These are phyloP conservation scores for Entophlyctis luteolus DNA, from an alignment of 192 early-diverging fungal genomes.

Conservation along the genomic window DNA sequence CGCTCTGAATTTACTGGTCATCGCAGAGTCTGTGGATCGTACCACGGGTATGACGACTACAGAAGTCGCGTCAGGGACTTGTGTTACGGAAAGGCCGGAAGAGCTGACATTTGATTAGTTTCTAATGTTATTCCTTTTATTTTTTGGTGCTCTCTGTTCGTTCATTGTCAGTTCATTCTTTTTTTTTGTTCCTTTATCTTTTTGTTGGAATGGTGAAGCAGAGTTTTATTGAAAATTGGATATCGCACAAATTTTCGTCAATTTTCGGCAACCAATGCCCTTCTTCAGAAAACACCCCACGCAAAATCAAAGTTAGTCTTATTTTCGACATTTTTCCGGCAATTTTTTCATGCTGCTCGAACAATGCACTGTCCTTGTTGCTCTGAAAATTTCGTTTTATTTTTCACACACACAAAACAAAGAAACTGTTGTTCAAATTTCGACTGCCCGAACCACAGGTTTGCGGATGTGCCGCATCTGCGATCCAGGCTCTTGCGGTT, in stretches of 20 bases:
- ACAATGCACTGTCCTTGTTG: not conserved
- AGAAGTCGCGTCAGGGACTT: slow-evolving; percentile 44
- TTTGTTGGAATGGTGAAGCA: too few relatives aligned
- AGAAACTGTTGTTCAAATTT: slow-evolving; percentile 51
- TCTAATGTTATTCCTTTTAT: not conserved
- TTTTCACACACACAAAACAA: too few relatives aligned
- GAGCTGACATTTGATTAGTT: slow-evolving; percentile 21
- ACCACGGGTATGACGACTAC: slow-evolving; percentile 76
- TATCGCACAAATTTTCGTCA: too few relatives aligned
- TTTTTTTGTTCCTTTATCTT: not conserved
- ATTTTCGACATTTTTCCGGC: too few relatives aligned
- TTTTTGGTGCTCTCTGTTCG: not conserved
- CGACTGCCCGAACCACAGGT: slow-evolving; percentile 43
- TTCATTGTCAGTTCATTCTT: not conserved
- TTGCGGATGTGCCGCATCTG: slow-evolving; percentile 54
- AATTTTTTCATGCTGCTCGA: too few relatives aligned
- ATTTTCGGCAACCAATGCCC: too few relatives aligned
- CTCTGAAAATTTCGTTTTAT: too few relatives aligned
- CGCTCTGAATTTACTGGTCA: slow-evolving; percentile 68
- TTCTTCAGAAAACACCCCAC: too few relatives aligned
- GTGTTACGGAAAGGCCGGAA: slow-evolving; percentile 19
- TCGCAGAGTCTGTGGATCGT: slow-evolving; percentile 64
- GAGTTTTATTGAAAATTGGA: too few relatives aligned
- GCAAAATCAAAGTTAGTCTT: too few relatives aligned
- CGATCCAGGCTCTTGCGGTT: slow-evolving; percentile 47